Evolutionary conservation across 805 yeast genomes (phyloP), one percentile per base, ranked within the genome.

Genomic region (Torulaspora quercuum): DNA sequence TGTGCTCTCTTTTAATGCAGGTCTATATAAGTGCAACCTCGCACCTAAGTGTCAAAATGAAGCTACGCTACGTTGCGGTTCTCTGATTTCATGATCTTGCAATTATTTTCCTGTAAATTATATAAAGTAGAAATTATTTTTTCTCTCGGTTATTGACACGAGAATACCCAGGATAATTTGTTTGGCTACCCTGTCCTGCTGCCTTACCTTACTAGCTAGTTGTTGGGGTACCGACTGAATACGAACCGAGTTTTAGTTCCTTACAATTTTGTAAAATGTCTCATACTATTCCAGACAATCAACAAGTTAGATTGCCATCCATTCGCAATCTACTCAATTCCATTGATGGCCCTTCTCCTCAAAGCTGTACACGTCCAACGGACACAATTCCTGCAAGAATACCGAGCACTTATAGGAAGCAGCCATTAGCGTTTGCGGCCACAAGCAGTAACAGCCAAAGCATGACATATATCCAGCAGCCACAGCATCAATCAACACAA

Each of bases 311-410:
- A 28, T 29, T 44, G 35, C 48, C 48, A 13, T 42, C 48, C 7
- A 44, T 44, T 18, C 48, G 40, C 22, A 42, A 32, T 17, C 41
- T 44, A 25, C 36, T 44, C 21, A 37, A 41, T 18, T 33, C 40
- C 11, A 37, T 41, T 19, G 42, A 41, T 14, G 12, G 29, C 12
- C 32, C 35, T 9, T 12, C 28, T 3, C 10, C 36, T 9, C 25
- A 9, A n/a, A n/a, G n/a, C n/a, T n/a, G n/a, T n/a, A n/a, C n/a
- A n/a, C n/a, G n/a, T n/a, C n/a, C n/a, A n/a, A n/a, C n/a, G n/a
- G n/a, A n/a, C n/a, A n/a, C n/a, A n/a, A n/a, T n/a, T n/a, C n/a
- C n/a, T n/a, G n/a, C n/a, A n/a, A n/a, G 29, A 25, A 7, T 32
- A 25, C 18, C 9, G 13, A 5, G 20, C 26, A 12, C n/a, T n/a